Percentiles rank a stretch among this genome's conserved stretches.
Evolutionary conservation across 75 land plant species (phyloP).

Genomic region (Picea sitchensis): DNA sequence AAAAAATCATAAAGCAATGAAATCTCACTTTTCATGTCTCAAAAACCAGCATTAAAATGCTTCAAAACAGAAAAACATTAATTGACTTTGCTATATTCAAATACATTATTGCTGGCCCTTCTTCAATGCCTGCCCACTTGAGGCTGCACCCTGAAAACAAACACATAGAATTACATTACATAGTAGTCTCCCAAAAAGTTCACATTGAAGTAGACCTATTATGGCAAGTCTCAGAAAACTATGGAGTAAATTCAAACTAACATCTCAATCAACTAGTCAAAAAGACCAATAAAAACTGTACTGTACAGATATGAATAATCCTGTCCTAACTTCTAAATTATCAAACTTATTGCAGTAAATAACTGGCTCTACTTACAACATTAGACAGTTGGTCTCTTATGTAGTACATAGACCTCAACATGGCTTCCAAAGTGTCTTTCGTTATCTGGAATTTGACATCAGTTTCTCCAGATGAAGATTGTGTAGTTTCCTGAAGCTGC

Average conservation of each 20-base stretch:
- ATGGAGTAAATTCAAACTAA: neutral
- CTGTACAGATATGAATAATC: neutral
- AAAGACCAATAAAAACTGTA: neutral
- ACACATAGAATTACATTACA: neutral
- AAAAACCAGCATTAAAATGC: neutral
- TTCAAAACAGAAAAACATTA: neutral
- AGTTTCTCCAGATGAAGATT: conserved; percentile 26
- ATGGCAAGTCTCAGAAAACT: neutral
- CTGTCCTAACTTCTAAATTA: neutral
- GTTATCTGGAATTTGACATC: conserved; percentile 55
- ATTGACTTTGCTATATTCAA: neutral
- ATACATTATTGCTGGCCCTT: conserved; percentile 6
- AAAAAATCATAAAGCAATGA: neutral
- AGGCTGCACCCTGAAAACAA: conserved; percentile 11
- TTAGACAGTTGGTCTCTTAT: conserved; percentile 46
- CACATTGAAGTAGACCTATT: neutral
- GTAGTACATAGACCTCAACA: conserved; percentile 50
- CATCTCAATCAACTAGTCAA: neutral
- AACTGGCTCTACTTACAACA: conserved; percentile 13
- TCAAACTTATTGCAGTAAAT: neutral
- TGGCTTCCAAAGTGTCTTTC: conserved; percentile 46
- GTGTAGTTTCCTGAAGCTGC: conserved; percentile 47
- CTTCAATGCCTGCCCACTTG: conserved; percentile 7
- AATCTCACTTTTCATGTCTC: neutral
- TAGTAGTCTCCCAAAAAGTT: neutral